These are phyloP conservation scores for Colletotrichum magnum DNA, from an alignment of 2,329 filamentous ascomycete genomes.

Conservation along the genomic window DNA sequence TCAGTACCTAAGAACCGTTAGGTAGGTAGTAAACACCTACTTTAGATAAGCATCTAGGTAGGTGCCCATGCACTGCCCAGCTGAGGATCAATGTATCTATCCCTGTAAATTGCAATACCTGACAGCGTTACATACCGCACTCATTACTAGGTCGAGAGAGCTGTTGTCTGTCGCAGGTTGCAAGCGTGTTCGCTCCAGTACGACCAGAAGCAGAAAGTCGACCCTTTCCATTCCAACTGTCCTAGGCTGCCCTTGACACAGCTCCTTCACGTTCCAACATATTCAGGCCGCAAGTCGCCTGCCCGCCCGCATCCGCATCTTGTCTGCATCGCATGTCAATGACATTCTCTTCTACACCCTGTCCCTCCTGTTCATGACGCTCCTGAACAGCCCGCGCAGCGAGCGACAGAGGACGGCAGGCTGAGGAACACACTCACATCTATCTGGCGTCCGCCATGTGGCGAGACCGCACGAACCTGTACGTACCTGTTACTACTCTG, in stretches of 20 bases:
- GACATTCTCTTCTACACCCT: slow-evolving; percentile 14
- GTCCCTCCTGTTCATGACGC: slow-evolving; percentile 37
- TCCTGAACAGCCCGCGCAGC: slow-evolving; percentile 38
- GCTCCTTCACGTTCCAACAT: background rate
- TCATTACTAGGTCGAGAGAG: too few relatives aligned
- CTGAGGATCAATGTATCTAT: too few relatives aligned
- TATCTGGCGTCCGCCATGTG: slow-evolving; percentile 82
- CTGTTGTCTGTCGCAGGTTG: too few relatives aligned
- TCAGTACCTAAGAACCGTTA: too few relatives aligned
- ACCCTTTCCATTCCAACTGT: background rate
- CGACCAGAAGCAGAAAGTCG: background rate
- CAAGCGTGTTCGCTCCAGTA: too few relatives aligned
- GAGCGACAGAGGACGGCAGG: slow-evolving; percentile 39
- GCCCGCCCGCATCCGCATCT: slow-evolving; percentile 13
- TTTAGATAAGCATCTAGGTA: too few relatives aligned
- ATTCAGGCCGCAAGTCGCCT: background rate
- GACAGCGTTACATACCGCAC: background rate
- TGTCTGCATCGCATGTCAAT: slow-evolving; percentile 25
- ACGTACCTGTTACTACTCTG: slow-evolving; percentile 52
- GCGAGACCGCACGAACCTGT: slow-evolving; percentile 99
- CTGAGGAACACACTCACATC: slow-evolving; percentile 33
- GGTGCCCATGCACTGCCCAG: too few relatives aligned
- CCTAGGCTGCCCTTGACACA: background rate
- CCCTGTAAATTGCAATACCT: background rate
- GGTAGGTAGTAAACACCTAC: too few relatives aligned